These are phyloP conservation scores for Pyrus betulifolia DNA, from an alignment of 306 rosid species.

Conservation along the genomic window DNA sequence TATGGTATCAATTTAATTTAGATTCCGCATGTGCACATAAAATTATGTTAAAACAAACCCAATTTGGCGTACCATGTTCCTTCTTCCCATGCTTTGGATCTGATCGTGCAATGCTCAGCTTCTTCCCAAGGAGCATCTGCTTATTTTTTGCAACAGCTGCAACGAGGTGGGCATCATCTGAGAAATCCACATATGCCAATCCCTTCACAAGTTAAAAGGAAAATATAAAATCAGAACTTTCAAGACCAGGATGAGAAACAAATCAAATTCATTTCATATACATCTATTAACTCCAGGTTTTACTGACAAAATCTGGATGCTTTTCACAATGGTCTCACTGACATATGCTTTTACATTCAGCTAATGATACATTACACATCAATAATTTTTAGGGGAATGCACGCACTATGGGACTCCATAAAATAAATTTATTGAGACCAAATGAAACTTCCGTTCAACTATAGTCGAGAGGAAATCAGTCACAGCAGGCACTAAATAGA, in stretches of 20 bases:
- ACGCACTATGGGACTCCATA: too few species aligned
- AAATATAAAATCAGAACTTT: neutral
- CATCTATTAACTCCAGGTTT: neutral
- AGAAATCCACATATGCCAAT: constrained; percentile 85
- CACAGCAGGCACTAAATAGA: too few species aligned
- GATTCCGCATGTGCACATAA: neutral
- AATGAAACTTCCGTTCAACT: too few species aligned
- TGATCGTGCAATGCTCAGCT: constrained; percentile 71
- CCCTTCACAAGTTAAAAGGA: constrained; percentile 44
- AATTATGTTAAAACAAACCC: neutral
- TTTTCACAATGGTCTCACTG: neutral
- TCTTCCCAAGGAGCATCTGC: constrained; percentile 62
- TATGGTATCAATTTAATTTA: neutral
- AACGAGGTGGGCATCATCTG: constrained; percentile 61
- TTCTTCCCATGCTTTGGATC: constrained; percentile 60
- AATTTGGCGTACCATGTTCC: constrained; percentile 38
- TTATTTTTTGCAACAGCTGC: constrained; percentile 76
- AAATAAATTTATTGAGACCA: too few species aligned
- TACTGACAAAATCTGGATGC: neutral
- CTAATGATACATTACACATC: too few species aligned
- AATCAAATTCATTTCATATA: neutral
- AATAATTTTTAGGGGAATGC: neutral
- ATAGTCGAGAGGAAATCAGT: too few species aligned
- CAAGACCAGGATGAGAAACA: neutral
- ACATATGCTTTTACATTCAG: neutral